Base-by-base conservation (phyloP, 2,329 filamentous ascomycete species). In the Arthrobotrys pseudoclavata region DNA sequence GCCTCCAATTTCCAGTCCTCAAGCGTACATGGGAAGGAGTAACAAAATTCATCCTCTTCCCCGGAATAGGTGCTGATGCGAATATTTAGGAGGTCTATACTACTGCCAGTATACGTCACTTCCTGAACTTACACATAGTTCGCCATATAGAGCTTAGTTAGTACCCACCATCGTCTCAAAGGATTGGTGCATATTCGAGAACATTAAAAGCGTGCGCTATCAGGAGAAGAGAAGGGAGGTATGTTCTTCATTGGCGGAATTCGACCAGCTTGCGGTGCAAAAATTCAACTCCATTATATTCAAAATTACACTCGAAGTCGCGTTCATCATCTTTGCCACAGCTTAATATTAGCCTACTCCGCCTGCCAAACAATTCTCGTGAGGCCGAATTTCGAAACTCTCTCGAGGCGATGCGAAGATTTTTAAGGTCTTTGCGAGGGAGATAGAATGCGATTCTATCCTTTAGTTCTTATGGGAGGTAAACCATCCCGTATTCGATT, bases 111-210 rank as follows among this genome's bases (percentile, higher is more conserved):
- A n/a, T n/a, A n/a, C n/a, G n/a, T n/a, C n/a, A n/a, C n/a, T n/a
- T n/a, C n/a, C n/a, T n/a, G n/a, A n/a, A n/a, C n/a, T n/a, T n/a
- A n/a, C n/a, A n/a, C n/a, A n/a, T n/a, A n/a, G n/a, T n/a, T n/a
- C n/a, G n/a, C n/a, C 26, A 2, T 10, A 57, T 7, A 18, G 15
- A 37, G 24, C 52, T 18, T 34, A 40, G 3, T n/a, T n/a, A 22
- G 3, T 13, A 24, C 15, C 1, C 40, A 60, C 53, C 53, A 5
- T 3, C 3, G n/a, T 60, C 53, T 31, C 53, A 60, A 24, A 42
- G 2, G 1, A 60, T 42, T 42, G 53, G 53, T 1, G 53, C 53
- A 60, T 60, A 60, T n/a, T 60, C 53, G 9, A 60, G 34, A 42
- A 12, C 3, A 24, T 22, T n/a, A 12, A 60, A 60, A 7, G 40